Evolutionary conservation across 139 green algal species (phyloP).

Genomic region (Chlorella sp.): DNA sequence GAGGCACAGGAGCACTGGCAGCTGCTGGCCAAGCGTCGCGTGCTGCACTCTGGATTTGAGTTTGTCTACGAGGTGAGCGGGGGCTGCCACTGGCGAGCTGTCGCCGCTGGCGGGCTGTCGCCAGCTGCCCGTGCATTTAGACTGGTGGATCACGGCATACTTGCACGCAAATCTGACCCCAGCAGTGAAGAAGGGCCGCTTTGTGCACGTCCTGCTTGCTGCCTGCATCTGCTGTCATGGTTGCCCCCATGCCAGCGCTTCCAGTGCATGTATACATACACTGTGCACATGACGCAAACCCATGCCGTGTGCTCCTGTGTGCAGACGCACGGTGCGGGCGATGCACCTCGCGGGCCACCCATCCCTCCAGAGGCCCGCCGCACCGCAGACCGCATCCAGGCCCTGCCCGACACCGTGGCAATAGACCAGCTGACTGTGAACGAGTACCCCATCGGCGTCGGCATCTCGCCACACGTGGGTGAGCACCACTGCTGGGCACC

Average conservation of each 20-base stretch:
- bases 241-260: not conserved
- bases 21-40: conserved; percentile 77
- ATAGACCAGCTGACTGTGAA: conserved; percentile 93
- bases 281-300: too few relatives aligned
- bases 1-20: conserved; percentile 62
- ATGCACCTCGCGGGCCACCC: not conserved
- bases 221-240: not conserved
- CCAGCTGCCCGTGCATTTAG: not conserved
- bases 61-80: conserved; percentile 72
- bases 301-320: too few relatives aligned
- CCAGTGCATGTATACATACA: not conserved
- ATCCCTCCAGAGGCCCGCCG: not conserved
- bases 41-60: conserved; percentile 88
- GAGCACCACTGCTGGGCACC: not conserved
- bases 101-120: not conserved
- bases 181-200: not conserved
- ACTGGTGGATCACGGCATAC: too few relatives aligned
- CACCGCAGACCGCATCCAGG: conserved; percentile 27
- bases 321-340: conserved; percentile 2
- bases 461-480: conserved; percentile 88
- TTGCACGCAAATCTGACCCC: too few relatives aligned
- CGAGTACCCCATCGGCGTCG: conserved; percentile 92
- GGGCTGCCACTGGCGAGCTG: not conserved
- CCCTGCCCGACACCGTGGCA: conserved; percentile 15
- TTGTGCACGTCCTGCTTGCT: not conserved